These are phyloP conservation scores for Scheffersomyces stipitis DNA, from an alignment of 805 yeast genomes.

Conservation along the genomic window DNA sequence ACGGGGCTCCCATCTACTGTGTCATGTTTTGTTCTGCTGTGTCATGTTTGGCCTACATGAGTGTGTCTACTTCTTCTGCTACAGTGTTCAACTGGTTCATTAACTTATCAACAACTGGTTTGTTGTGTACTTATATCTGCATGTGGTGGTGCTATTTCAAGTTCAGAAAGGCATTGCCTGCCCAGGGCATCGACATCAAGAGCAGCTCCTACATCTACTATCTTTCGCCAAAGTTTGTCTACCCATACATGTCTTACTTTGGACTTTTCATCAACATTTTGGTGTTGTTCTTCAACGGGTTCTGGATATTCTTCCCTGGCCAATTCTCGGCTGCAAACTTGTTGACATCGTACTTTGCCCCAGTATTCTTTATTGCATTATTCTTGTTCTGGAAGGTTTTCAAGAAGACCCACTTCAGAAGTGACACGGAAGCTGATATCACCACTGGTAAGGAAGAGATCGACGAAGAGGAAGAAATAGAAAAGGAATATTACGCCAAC, in stretches of 20 bases:
- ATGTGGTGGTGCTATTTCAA: slow-evolving; percentile 54
- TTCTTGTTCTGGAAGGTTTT: slow-evolving; percentile 52
- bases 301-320: slow-evolving; percentile 41
- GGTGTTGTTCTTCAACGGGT: slow-evolving; percentile 40
- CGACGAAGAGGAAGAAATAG: slow-evolving; percentile 54
- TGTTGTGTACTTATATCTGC: slow-evolving; percentile 65
- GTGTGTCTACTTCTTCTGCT: slow-evolving; percentile 53
- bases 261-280: slow-evolving; percentile 26
- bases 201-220: slow-evolving; percentile 27
- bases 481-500: slow-evolving; percentile 17
- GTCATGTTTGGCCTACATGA: slow-evolving; percentile 29
- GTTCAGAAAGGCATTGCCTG: slow-evolving; percentile 26
- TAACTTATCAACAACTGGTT: slow-evolving; percentile 64
- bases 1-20: slow-evolving; percentile 70
- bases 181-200: slow-evolving; percentile 38
- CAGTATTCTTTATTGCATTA: slow-evolving; percentile 47
- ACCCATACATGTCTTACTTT: slow-evolving; percentile 57
- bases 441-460: slow-evolving; percentile 54
- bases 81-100: slow-evolving; percentile 72
- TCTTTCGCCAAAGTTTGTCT: slow-evolving; percentile 52
- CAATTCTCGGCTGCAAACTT: slow-evolving; percentile 31
- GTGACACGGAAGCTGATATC: slow-evolving; percentile 53
- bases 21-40: slow-evolving; percentile 46
- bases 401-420: slow-evolving; percentile 47
- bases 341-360: slow-evolving; percentile 40